Evolutionary conservation across 805 yeast species (phyloP).

Genomic region (Ogataea chonburiensis): DNA sequence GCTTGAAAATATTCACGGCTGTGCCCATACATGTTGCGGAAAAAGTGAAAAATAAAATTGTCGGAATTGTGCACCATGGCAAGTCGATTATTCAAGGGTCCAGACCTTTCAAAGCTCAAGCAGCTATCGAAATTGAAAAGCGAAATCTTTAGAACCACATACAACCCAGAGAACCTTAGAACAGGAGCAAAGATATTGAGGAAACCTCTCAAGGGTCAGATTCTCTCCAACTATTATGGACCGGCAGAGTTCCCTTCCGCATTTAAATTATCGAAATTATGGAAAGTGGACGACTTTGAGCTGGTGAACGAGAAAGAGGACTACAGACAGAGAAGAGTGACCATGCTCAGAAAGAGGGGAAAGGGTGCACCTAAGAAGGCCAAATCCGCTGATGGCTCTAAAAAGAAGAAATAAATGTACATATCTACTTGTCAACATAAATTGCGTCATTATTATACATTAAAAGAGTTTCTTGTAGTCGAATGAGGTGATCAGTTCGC

Average conservation of each 20-base stretch:
- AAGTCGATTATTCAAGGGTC: conserved; percentile 20
- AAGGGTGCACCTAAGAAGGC: conserved; percentile 85
- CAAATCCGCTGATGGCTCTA: conserved; percentile 44
- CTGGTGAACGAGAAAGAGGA: conserved; percentile 69
- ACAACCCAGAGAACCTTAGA: conserved; percentile 63
- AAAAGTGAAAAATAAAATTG: conserved; percentile 12
- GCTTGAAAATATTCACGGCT: no score
- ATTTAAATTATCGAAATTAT: conserved; percentile 26
- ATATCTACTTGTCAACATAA: conserved; percentile 1
- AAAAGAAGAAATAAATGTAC: conserved; percentile 36
- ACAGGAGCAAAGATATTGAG: conserved; percentile 73
- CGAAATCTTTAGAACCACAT: conserved; percentile 64
- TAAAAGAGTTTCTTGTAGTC: conserved; percentile 35
- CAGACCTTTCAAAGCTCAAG: conserved; percentile 47
- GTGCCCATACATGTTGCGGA: conserved; percentile 13
- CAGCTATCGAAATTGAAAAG: conserved; percentile 61
- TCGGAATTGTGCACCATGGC: conserved; percentile 7
- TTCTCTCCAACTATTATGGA: conserved; percentile 71
- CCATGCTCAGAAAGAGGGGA: conserved; percentile 75
- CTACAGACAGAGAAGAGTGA: conserved; percentile 64
- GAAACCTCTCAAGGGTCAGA: conserved; percentile 69
- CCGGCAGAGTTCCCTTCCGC: conserved; percentile 67
- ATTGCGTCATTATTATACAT: conserved; percentile 10
- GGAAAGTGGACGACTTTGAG: conserved; percentile 32
- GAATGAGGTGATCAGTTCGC: conserved; percentile 30